Evolutionary conservation across 345 rosid species (phyloP), one percentile per base, ranked within the genome.

Genomic region (Toxicodendron radicans): DNA sequence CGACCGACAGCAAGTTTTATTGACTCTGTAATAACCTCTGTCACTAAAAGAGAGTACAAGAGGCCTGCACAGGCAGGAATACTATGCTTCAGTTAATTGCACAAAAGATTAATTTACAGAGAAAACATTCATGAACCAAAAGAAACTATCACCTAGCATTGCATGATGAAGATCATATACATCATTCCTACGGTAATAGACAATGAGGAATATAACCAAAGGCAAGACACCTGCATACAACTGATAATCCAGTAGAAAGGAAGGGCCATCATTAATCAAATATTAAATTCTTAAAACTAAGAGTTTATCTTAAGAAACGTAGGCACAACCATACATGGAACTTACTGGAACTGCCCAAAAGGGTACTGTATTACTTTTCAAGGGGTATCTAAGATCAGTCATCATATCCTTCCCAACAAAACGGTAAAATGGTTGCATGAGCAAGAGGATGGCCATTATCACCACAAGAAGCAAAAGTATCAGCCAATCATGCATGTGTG

Each of bases 161-260:
- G 94, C 94, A 57, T 95, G 94, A 82, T 95, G 99, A 72, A 92
- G 91, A 87, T 95, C 99, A 71, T 95, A 92, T 43, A 95, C 84
- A 78, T 91, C 94, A 77, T 90, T 86, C 88, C 92, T 84, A 32
- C 87, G 81, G 58, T 75, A 65, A 69, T 95, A 95, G 78, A 86
- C 33, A 53, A 78, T 0, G 24, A 90, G 61, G 82, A 92, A 91
- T 74, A 91, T 84, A 70, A 81, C 78, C 74, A 86, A 68, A 13
- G 97, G 99, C 75, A 95, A 77, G 79, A 91, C 64, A 79, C 87
- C 63, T 30, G 92, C 83, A 79, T 84, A 87, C 24, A 85, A 12
- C 99, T 92, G 78, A 74, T 63, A 66, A 73, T 64, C 65, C 46
- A 57, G 35, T 52, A 63, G 21, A 4, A 75, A n/a, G 64, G 78